A percentile compares a stretch with the other conserved stretches of the same genome.
Conservation (phyloP, 2,329 filamentous ascomycete genomes). For the Diaporthe aspalathi region DNA sequence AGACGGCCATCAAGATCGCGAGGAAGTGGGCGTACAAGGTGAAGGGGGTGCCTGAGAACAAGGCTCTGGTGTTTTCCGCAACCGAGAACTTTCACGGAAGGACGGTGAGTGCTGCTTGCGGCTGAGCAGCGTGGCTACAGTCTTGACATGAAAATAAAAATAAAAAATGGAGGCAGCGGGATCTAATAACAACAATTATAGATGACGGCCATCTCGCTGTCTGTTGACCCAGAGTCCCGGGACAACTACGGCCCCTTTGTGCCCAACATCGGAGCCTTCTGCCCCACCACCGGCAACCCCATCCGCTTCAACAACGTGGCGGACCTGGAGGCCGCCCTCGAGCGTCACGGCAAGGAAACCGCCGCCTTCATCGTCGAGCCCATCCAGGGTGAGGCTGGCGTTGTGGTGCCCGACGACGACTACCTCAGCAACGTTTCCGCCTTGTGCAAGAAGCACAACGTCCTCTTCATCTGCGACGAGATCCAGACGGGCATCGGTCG, state of each 20-base stretch:
- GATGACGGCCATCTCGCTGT: constrained; percentile 96
- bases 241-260: constrained; percentile 98
- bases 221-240: constrained; percentile 92
- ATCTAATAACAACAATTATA: constrained; percentile 48
- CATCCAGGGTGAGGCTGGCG: constrained; percentile 97
- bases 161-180: constrained; percentile 27
- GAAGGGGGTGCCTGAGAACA: constrained; percentile 86
- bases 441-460: constrained; percentile 94
- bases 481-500: constrained; percentile 98
- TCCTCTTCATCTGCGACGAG: constrained; percentile 96
- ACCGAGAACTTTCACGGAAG: constrained; percentile 96
- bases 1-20: constrained; percentile 95
- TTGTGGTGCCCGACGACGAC: constrained; percentile 91
- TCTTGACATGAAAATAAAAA: too few relatives aligned
- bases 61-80: constrained; percentile 86
- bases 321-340: constrained; percentile 82
- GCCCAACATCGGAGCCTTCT: constrained; percentile 82
- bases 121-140: constrained; percentile 6
- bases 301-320: constrained; percentile 89
- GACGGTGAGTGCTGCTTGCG: constrained; percentile 71
- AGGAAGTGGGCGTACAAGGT: constrained; percentile 98
- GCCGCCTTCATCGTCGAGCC: constrained; percentile 96
- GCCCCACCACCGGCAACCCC: constrained; percentile 79
- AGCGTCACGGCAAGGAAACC: constrained; percentile 83
- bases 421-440: constrained; percentile 85